A percentile compares a stretch with the other conserved stretches of the same genome.
Evolutionary conservation across 2,329 filamentous ascomycete species (phyloP).

Genomic region (Trichoderma sp.): DNA sequence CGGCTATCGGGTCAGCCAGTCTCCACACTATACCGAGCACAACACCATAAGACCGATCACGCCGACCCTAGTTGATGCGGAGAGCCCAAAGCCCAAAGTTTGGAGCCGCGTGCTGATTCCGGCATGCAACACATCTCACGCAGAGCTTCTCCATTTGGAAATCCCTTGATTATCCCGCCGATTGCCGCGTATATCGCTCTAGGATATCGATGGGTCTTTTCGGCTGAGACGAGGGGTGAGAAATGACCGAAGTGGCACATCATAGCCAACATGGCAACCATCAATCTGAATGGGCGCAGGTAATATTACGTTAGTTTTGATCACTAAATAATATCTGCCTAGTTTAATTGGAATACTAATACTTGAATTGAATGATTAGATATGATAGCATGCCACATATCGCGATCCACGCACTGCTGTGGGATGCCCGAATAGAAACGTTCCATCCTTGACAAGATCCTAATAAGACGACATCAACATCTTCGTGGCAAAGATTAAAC

Average conservation of each 20-base stretch:
- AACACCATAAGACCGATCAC: constrained; percentile 1
- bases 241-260: not conserved
- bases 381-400: not conserved
- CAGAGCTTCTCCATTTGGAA: not conserved
- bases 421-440: not conserved
- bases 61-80: not conserved
- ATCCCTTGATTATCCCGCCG: not conserved
- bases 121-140: not conserved
- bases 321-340: not conserved
- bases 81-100: not conserved
- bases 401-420: not conserved
- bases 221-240: not conserved
- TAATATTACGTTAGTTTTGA: not conserved
- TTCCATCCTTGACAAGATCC: not conserved
- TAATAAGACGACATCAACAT: not conserved
- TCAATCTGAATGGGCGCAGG: not conserved
- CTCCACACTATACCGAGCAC: not conserved
- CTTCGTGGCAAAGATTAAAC: not conserved
- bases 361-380: no score
- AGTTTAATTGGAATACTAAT: not conserved
- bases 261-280: not conserved
- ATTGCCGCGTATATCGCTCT: not conserved
- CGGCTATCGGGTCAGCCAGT: constrained; percentile 3
- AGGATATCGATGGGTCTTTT: not conserved
- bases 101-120: not conserved